A percentile compares a stretch with the other conserved stretches of the same genome.
These are phyloP conservation scores for Arthrobotrys conoides DNA, from an alignment of 2,329 filamentous ascomycete species.

Conservation along the genomic window DNA sequence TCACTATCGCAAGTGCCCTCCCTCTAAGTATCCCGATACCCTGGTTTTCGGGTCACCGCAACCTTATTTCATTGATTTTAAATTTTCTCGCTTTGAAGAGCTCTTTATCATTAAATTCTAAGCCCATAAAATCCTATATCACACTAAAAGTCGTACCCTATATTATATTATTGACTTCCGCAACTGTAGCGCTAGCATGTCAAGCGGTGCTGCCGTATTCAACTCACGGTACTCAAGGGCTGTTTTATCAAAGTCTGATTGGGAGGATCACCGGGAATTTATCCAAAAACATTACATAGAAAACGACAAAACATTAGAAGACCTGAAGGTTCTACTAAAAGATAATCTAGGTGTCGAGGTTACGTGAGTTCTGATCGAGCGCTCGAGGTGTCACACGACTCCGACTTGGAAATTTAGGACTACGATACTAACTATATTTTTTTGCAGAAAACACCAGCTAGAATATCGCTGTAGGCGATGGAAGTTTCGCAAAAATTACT, in stretches of 20 bases:
- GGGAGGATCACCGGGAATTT: constrained; percentile 24
- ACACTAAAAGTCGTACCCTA: background rate
- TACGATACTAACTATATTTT: background rate
- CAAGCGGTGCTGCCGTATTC: constrained; percentile 21
- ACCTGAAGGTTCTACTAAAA: constrained; percentile 16
- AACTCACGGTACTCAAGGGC: constrained; percentile 30
- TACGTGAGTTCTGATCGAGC: constrained; percentile 11
- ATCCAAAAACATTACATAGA: constrained; percentile 31
- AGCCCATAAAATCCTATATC: background rate
- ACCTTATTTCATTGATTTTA: background rate
- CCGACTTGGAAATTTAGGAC: background rate
- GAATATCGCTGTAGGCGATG: constrained; percentile 32
- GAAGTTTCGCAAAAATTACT: constrained; percentile 25
- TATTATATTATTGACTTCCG: background rate
- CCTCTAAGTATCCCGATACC: background rate
- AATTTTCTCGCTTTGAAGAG: constrained; percentile 4
- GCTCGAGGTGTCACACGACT: background rate
- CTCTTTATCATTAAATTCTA: background rate
- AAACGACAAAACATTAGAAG: constrained; percentile 20
- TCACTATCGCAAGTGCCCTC: background rate
- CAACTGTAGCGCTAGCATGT: background rate
- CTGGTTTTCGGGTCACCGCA: background rate
- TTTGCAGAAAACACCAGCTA: constrained; percentile 22
- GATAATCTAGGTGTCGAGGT: constrained; percentile 21
- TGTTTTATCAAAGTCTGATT: constrained; percentile 10